Evolutionary conservation across 331 rosid species (phyloP).

Genomic region (Telfairia occidentalis): DNA sequence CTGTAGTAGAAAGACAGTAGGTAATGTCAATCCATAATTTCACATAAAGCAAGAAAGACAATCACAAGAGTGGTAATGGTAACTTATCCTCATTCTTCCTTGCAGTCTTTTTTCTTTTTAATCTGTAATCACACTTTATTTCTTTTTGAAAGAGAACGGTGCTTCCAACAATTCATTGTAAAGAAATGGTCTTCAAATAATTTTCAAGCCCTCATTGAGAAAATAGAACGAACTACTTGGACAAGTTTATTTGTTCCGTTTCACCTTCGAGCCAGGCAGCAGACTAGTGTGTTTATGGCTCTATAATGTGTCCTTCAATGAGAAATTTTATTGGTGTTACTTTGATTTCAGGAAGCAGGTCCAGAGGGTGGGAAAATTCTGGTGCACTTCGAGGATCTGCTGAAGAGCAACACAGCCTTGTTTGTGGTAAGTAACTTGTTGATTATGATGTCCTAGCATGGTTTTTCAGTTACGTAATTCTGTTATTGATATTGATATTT

Average conservation of each 20-base stretch:
- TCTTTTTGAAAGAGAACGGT: not conserved
- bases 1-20: not conserved
- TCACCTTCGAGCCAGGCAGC: not conserved
- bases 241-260: not conserved
- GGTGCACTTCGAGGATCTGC: slow-evolving; percentile 83
- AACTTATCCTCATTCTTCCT: not conserved
- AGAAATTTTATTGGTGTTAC: not conserved
- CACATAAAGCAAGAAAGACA: not conserved
- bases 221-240: not conserved
- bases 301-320: not conserved
- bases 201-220: not conserved
- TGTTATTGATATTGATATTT: not conserved
- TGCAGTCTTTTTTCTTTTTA: not conserved
- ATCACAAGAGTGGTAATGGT: not conserved
- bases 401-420: slow-evolving; percentile 84
- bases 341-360: slow-evolving; percentile 70
- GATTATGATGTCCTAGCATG: not conserved
- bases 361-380: slow-evolving; percentile 90
- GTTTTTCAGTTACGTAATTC: not conserved
- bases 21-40: not conserved
- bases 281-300: not conserved
- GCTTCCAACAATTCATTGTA: not conserved
- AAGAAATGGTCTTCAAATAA: not conserved
- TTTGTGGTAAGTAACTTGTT: slow-evolving; percentile 62
- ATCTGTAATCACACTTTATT: not conserved